Conservation (phyloP, 768 basidiomycete species). For the Mycena pura region DNA sequence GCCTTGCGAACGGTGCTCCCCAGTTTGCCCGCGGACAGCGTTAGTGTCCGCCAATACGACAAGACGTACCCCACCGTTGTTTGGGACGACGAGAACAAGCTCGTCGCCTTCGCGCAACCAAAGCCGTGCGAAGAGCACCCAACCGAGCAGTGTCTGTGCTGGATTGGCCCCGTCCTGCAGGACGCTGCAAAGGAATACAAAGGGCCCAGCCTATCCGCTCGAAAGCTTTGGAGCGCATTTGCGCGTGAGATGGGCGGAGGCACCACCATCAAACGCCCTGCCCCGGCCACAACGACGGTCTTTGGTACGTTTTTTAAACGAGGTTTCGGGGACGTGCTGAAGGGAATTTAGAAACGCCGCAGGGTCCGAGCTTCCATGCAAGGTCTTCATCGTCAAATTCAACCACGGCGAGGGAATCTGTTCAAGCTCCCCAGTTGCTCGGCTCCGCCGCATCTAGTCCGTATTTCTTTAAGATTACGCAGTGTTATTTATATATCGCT, state of each 20-base stretch:
- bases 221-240: slow-evolving; percentile 1
- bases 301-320: neutral
- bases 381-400: too few species aligned
- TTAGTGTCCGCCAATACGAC: slow-evolving; percentile 7
- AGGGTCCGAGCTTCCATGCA: too few species aligned
- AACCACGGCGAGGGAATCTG: too few species aligned
- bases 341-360: too few species aligned
- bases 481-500: too few species aligned
- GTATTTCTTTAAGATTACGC: too few species aligned
- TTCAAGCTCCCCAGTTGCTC: too few species aligned
- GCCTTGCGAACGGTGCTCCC: neutral
- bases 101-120: neutral
- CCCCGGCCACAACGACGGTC: neutral
- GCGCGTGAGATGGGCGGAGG: slow-evolving; percentile 4
- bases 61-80: slow-evolving; percentile 5
- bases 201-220: neutral
- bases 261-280: neutral
- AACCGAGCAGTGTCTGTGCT: neutral
- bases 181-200: neutral
- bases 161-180: slow-evolving; percentile 5
- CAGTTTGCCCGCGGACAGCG: neutral
- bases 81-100: neutral
- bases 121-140: slow-evolving; percentile 9
- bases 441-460: too few species aligned
- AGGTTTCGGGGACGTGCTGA: neutral